These are phyloP conservation scores for Cardamine resedifolia DNA, from an alignment of 345 rosid genomes.

Conservation along the genomic window DNA sequence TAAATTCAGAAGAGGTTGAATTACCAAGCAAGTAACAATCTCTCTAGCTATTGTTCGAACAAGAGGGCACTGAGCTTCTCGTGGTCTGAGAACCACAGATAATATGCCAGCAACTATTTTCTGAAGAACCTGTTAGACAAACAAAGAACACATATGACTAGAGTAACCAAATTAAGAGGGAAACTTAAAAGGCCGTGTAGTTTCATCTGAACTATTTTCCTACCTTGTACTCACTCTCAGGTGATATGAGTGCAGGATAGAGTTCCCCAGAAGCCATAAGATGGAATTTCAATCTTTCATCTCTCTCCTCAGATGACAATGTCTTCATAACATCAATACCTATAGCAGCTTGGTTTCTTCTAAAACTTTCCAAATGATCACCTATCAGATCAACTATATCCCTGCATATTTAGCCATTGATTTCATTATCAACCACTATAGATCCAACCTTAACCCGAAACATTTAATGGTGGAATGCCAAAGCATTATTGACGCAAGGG, in stretches of 20 bases:
- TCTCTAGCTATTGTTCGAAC: conserved; percentile 93
- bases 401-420: conserved; percentile 53
- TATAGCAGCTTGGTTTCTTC: conserved; percentile 87
- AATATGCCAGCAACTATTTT: conserved; percentile 78
- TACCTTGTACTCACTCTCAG: conserved; percentile 99
- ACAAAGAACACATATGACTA: conserved; percentile 7
- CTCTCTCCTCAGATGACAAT: conserved; percentile 85
- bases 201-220: conserved; percentile 45
- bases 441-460: conserved; percentile 4
- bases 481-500: neutral
- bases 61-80: conserved; percentile 91
- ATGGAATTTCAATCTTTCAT: conserved; percentile 88
- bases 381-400: conserved; percentile 90
- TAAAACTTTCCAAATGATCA: conserved; percentile 85
- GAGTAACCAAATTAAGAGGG: conserved; percentile 16
- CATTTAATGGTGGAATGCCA: neutral
- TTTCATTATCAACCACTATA: conserved; percentile 7
- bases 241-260: conserved; percentile 84
- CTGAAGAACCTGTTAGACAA: conserved; percentile 68
- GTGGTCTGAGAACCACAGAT: conserved; percentile 75
- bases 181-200: neutral
- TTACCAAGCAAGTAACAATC: conserved; percentile 87
- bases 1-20: conserved; percentile 85
- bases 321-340: conserved; percentile 90
- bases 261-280: conserved; percentile 86